Conservation (phyloP, 805 yeast species). For the Wickerhamiella brachini region DNA sequence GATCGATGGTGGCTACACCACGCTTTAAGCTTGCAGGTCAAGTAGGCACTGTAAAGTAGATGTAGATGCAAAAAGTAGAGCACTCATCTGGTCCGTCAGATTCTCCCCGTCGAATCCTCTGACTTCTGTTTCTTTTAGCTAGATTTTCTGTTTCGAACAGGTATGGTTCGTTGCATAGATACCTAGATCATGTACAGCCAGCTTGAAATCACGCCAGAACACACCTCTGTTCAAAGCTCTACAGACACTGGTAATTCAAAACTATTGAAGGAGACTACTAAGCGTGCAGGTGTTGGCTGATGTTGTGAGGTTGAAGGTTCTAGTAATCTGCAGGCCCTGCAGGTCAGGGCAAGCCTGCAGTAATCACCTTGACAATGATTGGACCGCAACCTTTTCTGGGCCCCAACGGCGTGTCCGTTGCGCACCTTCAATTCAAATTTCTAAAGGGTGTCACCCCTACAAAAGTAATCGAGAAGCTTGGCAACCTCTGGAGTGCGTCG, state of each 20-base stretch:
- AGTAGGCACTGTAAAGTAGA: neutral
- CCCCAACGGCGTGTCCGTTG: neutral
- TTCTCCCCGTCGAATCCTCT: too few relatives aligned
- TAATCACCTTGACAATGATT: neutral
- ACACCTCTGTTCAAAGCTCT: too few relatives aligned
- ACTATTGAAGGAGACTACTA: too few relatives aligned
- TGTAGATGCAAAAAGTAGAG: neutral
- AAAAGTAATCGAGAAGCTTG: neutral
- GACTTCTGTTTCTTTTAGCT: too few relatives aligned
- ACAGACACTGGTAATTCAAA: too few relatives aligned
- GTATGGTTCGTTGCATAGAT: too few relatives aligned
- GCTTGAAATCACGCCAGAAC: too few relatives aligned
- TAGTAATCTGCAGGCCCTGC: neutral
- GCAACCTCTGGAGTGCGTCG: neutral
- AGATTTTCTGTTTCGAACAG: too few relatives aligned
- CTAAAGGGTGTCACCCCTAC: neutral
- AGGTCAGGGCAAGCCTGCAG: neutral
- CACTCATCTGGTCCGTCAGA: neutral
- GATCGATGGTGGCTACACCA: slow-evolving; percentile 47
- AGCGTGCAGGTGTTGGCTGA: too few relatives aligned
- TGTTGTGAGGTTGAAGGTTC: neutral
- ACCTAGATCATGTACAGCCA: too few relatives aligned
- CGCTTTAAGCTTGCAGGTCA: slow-evolving; percentile 16
- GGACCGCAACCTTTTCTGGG: neutral
- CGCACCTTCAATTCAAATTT: neutral